These are phyloP conservation scores for Carex myosuroides DNA, from an alignment of 176 grass and related monocot species.

Conservation along the genomic window DNA sequence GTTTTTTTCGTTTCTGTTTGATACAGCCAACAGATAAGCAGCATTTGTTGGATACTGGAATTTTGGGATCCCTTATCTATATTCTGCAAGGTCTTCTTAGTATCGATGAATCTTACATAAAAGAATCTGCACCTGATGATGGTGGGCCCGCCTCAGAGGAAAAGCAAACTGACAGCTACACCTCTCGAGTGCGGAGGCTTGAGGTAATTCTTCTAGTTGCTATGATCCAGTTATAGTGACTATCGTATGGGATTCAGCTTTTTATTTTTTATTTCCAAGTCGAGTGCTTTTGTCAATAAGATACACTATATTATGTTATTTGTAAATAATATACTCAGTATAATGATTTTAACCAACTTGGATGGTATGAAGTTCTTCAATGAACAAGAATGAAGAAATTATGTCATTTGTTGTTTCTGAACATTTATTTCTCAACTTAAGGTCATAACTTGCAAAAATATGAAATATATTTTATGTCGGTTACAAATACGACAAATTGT, in stretches of 20 bases:
- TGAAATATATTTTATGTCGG: not conserved
- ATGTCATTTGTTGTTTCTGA: not conserved
- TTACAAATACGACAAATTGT: not conserved
- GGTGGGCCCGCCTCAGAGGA: slow-evolving; percentile 44
- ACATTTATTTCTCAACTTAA: not conserved
- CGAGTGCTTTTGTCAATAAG: not conserved
- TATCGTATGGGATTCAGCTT: not conserved
- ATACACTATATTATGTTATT: slow-evolving; percentile 6
- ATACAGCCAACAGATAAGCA: slow-evolving; percentile 77
- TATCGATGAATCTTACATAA: slow-evolving; percentile 45
- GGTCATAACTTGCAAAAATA: not conserved
- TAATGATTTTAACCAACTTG: not conserved
- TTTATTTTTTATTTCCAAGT: not conserved
- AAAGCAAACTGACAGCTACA: slow-evolving; percentile 43
- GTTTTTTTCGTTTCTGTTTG: slow-evolving; percentile 38
- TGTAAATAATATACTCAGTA: not conserved
- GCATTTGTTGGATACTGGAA: slow-evolving; percentile 92
- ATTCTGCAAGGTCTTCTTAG: slow-evolving; percentile 88
- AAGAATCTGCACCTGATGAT: slow-evolving; percentile 26
- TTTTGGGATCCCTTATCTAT: slow-evolving; percentile 94
- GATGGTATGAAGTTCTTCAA: not conserved
- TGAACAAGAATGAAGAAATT: not conserved
- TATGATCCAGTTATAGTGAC: not conserved
- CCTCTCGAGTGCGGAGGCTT: slow-evolving; percentile 49
- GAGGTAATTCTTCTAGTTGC: slow-evolving; percentile 52